phyloP scores from a whole-genome alignment of 2,329 filamentous ascomycete species.

The Penicillium sp. region DNA sequence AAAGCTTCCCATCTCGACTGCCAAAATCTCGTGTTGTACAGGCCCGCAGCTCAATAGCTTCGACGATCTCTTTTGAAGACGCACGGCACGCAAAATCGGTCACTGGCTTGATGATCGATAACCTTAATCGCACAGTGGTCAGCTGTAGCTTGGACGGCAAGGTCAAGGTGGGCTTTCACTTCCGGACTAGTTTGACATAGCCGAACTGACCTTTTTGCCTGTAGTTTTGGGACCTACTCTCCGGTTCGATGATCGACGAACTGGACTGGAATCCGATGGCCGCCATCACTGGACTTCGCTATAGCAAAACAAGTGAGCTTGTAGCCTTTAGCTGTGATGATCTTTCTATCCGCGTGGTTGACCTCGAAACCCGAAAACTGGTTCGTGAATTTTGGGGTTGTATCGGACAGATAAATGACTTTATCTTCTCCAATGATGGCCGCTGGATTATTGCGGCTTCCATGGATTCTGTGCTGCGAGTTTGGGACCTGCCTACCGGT shows the following conservation, averaged over 20 bases:
- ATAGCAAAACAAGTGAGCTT: constrained; percentile 76
- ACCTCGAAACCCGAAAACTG: constrained; percentile 81
- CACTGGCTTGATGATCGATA: constrained; percentile 81
- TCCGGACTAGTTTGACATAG: not conserved
- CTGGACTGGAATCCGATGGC: constrained; percentile 78
- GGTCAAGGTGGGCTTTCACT: constrained; percentile 55
- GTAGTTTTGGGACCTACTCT: constrained; percentile 88
- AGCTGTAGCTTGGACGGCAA: constrained; percentile 87
- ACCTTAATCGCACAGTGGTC: constrained; percentile 77
- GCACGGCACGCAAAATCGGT: constrained; percentile 62
- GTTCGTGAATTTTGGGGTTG: constrained; percentile 91
- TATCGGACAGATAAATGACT: constrained; percentile 65
- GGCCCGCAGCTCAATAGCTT: not conserved
- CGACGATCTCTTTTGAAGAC: not conserved
- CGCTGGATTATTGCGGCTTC: constrained; percentile 89
- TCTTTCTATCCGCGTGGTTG: constrained; percentile 77
- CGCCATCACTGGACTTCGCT: constrained; percentile 67
- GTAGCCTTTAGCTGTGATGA: constrained; percentile 87
- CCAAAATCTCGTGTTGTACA: constrained; percentile 51
- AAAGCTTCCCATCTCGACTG: constrained; percentile 74
- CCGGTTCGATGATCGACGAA: constrained; percentile 70
- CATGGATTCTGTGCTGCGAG: constrained; percentile 69
- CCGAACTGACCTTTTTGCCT: not conserved
- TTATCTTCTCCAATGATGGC: constrained; percentile 86
- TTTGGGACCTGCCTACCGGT: constrained; percentile 94